Percentiles rank a stretch among this genome's conserved stretches.
These are phyloP conservation scores for Carallia brachiata DNA, from an alignment of 345 rosid species.

Conservation along the genomic window DNA sequence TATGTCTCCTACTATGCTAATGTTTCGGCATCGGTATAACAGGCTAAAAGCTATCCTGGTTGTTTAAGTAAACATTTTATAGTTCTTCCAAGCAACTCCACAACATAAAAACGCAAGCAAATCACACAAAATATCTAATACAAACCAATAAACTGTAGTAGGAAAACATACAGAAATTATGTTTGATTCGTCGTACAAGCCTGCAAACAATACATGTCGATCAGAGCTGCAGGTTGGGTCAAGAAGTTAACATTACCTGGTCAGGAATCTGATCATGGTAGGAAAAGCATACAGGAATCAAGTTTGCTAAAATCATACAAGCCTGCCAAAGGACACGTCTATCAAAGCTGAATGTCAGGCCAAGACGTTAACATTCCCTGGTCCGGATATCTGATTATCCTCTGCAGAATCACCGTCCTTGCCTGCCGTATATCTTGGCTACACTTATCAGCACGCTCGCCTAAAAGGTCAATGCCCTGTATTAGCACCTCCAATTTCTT, in stretches of 20 bases:
- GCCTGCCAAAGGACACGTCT: neutral
- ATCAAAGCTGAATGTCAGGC: neutral
- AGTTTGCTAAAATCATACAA: neutral
- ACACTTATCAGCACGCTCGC: constrained; percentile 59
- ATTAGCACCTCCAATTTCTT: constrained; percentile 57
- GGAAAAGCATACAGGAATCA: neutral
- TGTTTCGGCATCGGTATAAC: no score
- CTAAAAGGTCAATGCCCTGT: constrained; percentile 58
- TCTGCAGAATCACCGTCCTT: constrained; percentile 64
- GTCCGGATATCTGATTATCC: constrained; percentile 47
- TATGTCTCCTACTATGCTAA: no score
- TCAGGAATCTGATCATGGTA: neutral
- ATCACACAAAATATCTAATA: no score
- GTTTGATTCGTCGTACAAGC: neutral
- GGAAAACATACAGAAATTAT: neutral
- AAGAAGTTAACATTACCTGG: no score
- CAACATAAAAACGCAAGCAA: no score
- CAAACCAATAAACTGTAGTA: no score
- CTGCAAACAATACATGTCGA: neutral
- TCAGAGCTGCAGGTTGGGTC: no score
- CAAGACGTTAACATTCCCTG: constrained; percentile 31
- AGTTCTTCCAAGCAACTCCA: no score
- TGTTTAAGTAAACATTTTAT: no score
- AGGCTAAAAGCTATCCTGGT: no score
- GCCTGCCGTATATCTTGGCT: constrained; percentile 67